Evolutionary conservation across 2,329 filamentous ascomycete species (phyloP).

Genomic region (Ascochyta rabiei): DNA sequence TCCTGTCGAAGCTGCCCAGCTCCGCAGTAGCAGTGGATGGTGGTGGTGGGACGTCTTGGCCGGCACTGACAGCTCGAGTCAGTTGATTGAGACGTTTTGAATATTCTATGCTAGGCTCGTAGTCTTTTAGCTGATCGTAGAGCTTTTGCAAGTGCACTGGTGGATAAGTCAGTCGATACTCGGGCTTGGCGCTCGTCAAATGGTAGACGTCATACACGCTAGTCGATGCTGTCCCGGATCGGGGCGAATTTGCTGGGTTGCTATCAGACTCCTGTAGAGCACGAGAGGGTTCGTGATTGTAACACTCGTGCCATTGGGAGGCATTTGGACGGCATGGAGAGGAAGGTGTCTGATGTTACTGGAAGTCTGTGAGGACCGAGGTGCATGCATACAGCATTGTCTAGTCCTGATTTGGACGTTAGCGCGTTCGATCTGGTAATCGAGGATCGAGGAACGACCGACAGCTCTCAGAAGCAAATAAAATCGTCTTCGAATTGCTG

Average conservation of each 20-base stretch:
- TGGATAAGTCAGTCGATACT: slow-evolving; percentile 20
- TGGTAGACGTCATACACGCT: slow-evolving; percentile 48
- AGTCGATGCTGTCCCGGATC: slow-evolving; percentile 75
- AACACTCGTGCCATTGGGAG: slow-evolving; percentile 48
- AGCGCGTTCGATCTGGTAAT: slow-evolving; percentile 24
- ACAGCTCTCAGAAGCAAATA: too few relatives aligned
- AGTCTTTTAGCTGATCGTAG: slow-evolving; percentile 77
- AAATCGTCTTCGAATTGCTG: too few relatives aligned
- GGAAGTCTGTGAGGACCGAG: slow-evolving; percentile 19
- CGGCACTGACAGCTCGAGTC: slow-evolving; percentile 50
- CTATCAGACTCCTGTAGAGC: slow-evolving; percentile 74
- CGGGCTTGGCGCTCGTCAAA: slow-evolving; percentile 26
- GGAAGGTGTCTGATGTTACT: slow-evolving; percentile 13
- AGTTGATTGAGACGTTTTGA: slow-evolving; percentile 68
- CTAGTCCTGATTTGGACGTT: slow-evolving; percentile 33
- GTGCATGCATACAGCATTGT: slow-evolving; percentile 8
- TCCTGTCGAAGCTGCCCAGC: slow-evolving; percentile 33
- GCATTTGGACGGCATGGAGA: slow-evolving; percentile 30
- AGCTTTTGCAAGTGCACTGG: slow-evolving; percentile 77
- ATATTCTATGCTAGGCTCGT: slow-evolving; percentile 75
- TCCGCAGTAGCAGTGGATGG: slow-evolving; percentile 25
- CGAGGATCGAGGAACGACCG: neutral
- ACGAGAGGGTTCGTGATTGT: slow-evolving; percentile 72
- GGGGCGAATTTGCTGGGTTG: slow-evolving; percentile 68
- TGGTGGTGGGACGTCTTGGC: slow-evolving; percentile 41